Evolutionary conservation across 805 yeast species (phyloP), one percentile per base, ranked within the genome.

Genomic region (Metschnikowia kunwiensis): DNA sequence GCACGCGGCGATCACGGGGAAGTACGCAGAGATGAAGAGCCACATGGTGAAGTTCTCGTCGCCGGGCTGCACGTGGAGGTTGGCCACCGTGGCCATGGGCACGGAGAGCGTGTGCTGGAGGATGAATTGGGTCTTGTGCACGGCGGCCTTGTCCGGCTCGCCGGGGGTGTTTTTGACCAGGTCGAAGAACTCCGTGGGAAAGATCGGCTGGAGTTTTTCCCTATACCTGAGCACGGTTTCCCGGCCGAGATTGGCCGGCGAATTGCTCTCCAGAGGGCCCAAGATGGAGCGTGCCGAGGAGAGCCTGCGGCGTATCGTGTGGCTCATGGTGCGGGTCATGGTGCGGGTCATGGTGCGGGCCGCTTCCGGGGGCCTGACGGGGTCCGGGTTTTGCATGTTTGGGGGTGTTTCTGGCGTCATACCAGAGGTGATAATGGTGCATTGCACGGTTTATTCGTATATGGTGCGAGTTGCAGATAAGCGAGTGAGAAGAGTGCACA

Each of bases 1-100:
- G 47, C 91, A 83, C 4, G 91, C 87, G 1, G 89, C 79, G 6
- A 82, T 54, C 17, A 86, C 70, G 0, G 96, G 96, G 45, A 86
- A 72, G 47, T 80, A 79, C 2, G 82, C 72, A 3, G 89, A 78
- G 0, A 81, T 58, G 10, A 72, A 50, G 46, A 82, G 82, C 93
- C 94, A 86, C 16, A 56, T 18, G n/a, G 64, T 42, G 38, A 65
- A 66, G 18, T 47, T 34, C 1, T 42, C 51, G 8, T 64, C 70
- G 0, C 72, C 72, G 0, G 72, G 72, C 27, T 56, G 57, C 19
- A 63, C 52, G 14, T 51, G 47, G 21, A 66, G 42, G 30, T 52
- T 57, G 19, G 60, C 47, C 9, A 64, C 58, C 2, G 63, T 43
- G 7, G 47, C 44, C 10, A 66, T 38, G 2, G 70, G 70, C 7